Evolutionary conservation across 371 early-diverging fungal species (phyloP).

Genomic region (Capillidium heterosporum): DNA sequence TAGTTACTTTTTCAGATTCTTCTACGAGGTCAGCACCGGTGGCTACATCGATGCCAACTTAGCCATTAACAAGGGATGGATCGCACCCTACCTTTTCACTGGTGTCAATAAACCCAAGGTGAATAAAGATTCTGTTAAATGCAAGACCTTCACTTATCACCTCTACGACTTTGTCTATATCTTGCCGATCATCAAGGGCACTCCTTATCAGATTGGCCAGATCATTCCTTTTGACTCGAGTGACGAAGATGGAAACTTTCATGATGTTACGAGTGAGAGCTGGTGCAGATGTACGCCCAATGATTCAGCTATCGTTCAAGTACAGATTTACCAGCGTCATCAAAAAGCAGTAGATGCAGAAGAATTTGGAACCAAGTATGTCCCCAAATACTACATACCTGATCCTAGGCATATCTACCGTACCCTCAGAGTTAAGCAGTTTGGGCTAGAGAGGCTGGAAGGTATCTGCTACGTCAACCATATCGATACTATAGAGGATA

Average conservation of each 20-base stretch:
- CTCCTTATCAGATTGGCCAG: slow-evolving; percentile 24
- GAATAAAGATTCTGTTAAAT: slow-evolving; percentile 5
- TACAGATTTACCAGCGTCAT: slow-evolving; percentile 4
- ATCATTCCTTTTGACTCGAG: slow-evolving; percentile 11
- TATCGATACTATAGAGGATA: slow-evolving; percentile 11
- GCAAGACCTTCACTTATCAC: slow-evolving; percentile 20
- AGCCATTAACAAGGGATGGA: slow-evolving; percentile 6
- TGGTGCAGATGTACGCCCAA: background rate
- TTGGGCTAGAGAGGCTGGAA: slow-evolving; percentile 14
- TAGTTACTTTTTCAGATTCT: background rate
- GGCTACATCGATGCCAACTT: slow-evolving; percentile 15
- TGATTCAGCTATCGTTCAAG: background rate
- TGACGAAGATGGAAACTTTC: background rate
- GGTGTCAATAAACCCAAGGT: background rate
- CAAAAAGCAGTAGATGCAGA: background rate
- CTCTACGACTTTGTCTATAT: slow-evolving; percentile 22
- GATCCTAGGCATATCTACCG: slow-evolving; percentile 18
- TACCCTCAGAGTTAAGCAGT: slow-evolving; percentile 9
- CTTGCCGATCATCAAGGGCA: slow-evolving; percentile 12
- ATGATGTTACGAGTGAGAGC: background rate
- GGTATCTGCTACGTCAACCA: slow-evolving; percentile 30
- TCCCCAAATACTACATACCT: slow-evolving; percentile 2
- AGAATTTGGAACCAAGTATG: slow-evolving; percentile 1
- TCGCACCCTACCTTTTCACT: slow-evolving; percentile 17
- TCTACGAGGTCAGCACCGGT: slow-evolving; percentile 9